Evolutionary conservation across 805 yeast species (phyloP), one percentile per base, ranked within the genome.

Genomic region (Myxozyma neglecta): DNA sequence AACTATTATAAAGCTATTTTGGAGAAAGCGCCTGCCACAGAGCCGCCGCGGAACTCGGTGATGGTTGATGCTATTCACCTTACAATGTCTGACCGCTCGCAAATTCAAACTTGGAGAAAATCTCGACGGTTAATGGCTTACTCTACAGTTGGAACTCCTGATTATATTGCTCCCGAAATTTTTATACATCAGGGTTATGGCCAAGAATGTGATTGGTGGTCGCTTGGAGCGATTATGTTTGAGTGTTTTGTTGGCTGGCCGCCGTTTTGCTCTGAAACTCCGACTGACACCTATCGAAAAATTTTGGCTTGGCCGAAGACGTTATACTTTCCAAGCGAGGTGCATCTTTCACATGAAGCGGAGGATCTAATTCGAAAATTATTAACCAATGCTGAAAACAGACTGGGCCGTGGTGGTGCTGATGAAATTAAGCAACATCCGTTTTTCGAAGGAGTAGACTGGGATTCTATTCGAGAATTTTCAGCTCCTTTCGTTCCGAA

Each of bases 161-260:
- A 91, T 74, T 91, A 91, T 73, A 91, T 91, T 74, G 97, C 97
- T 0, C 97, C 97, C 0, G 97, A 91, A 73, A 92, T 91, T 63
- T 91, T 91, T 70, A 80, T 90, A 52, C 90, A 90, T 70, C 94
- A 91, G 77, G 97, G 97, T 5, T 91, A 91, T 75, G 96, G 97
- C 11, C 96, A 90, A 76, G 97, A 91, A 72, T 91, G 97, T 76
- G 97, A 91, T 75, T 91, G 97, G 97, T 91, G 97, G 97, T 88
- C 96, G 8, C 76, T 91, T 49, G 97, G 97, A 36, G 96, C 97
- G 0, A 91, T 91, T 72, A 92, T 91, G 97, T 91, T 88, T 75
- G 97, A 91, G 80, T 91, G 97, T 77, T 78, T 91, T 64, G 89
- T 91, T 63, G 97, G 97, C 37, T 91, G 97, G 96, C 97, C 97